Conservation (phyloP, 257 asterid genomes). For the Przewalskia tangutica region DNA sequence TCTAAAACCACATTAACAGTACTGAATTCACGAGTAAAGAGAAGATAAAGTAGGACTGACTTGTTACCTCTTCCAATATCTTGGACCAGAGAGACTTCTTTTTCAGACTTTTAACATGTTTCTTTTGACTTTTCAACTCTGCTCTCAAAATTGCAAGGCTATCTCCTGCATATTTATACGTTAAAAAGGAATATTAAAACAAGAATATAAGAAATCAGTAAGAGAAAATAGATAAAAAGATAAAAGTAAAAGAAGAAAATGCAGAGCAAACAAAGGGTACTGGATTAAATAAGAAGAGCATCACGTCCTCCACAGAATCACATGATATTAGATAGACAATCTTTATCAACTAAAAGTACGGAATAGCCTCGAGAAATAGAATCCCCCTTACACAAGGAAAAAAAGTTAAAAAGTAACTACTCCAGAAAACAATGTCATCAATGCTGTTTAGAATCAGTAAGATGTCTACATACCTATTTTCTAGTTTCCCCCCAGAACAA, state of each 20-base stretch:
- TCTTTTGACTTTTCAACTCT: constrained; percentile 86
- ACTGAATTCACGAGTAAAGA: background rate
- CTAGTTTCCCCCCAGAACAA: background rate
- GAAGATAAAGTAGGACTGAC: constrained; percentile 1
- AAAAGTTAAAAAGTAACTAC: background rate
- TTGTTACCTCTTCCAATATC: constrained; percentile 87
- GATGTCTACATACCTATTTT: background rate
- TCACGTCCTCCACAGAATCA: background rate
- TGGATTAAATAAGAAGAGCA: background rate
- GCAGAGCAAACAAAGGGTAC: background rate
- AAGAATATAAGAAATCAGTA: background rate
- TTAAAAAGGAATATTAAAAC: background rate
- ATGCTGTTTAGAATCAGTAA: background rate
- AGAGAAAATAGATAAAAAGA: background rate
- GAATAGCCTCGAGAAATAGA: background rate
- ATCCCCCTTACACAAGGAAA: background rate
- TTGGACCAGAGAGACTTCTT: constrained; percentile 92
- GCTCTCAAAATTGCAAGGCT: constrained; percentile 73
- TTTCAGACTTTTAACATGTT: constrained; percentile 69
- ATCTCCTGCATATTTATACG: constrained; percentile 38
- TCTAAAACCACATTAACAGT: background rate
- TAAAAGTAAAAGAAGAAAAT: background rate
- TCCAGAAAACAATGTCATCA: background rate
- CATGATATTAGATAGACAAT: background rate
- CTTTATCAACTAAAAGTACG: background rate